A percentile compares a stretch with the other conserved stretches of the same genome.
Evolutionary conservation across 257 asterid genomes (phyloP).

Genomic region (Phtheirospermum japonicum): DNA sequence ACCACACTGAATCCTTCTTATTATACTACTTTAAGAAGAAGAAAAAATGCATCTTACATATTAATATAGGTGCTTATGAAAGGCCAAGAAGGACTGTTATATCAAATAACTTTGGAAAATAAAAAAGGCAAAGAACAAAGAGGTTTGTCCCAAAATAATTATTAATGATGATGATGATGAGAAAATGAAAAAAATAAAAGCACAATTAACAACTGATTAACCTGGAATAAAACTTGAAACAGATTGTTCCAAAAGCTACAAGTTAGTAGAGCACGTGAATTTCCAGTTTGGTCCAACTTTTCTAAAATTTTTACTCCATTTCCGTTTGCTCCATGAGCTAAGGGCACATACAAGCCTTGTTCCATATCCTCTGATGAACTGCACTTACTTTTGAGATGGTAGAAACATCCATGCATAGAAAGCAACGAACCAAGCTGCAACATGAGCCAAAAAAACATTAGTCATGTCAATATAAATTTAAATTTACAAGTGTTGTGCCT

Average conservation of each 20-base stretch:
- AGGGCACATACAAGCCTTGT: slow-evolving; percentile 53
- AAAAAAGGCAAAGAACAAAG: too few species aligned
- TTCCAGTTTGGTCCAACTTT: slow-evolving; percentile 29
- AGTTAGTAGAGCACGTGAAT: slow-evolving; percentile 25
- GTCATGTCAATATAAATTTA: slow-evolving; percentile 24
- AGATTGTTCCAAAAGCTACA: slow-evolving; percentile 42
- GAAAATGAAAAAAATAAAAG: too few species aligned
- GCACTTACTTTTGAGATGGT: slow-evolving; percentile 26
- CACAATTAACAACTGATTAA: too few species aligned
- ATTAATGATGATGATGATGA: too few species aligned
- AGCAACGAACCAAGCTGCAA: slow-evolving; percentile 72
- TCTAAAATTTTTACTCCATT: slow-evolving; percentile 33
- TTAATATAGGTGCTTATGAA: too few species aligned
- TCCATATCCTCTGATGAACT: slow-evolving; percentile 46
- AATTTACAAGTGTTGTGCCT: slow-evolving; percentile 15
- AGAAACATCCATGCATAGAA: slow-evolving; percentile 70
- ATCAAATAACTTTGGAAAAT: too few species aligned
- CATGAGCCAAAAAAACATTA: slow-evolving; percentile 30
- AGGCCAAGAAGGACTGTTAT: too few species aligned
- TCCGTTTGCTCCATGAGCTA: slow-evolving; percentile 35
- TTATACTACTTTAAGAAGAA: not conserved
- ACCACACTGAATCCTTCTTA: not conserved
- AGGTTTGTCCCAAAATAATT: too few species aligned
- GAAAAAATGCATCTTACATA: too few species aligned
- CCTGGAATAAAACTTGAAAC: slow-evolving; percentile 83